Evolutionary conservation across 768 basidiomycete genomes (phyloP).

Genomic region (Scleroderma citrinum): DNA sequence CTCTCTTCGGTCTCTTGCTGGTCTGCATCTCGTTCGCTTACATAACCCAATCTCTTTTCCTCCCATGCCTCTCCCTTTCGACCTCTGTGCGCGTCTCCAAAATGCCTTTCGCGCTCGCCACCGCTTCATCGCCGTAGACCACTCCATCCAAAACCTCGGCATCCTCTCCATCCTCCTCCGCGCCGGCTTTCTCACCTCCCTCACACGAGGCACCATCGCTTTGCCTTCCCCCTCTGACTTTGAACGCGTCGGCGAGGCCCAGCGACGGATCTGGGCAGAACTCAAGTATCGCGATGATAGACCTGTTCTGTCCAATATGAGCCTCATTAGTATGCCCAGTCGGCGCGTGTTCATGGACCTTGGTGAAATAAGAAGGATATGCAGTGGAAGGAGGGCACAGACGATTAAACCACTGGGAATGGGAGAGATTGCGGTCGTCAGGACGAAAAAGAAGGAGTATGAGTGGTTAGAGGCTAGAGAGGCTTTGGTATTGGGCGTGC

Average conservation of each 20-base stretch:
- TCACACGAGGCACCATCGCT: slow-evolving; percentile 73
- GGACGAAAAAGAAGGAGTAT: slow-evolving; percentile 61
- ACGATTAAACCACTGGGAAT: slow-evolving; percentile 79
- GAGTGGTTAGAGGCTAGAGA: slow-evolving; percentile 93
- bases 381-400: slow-evolving; percentile 77
- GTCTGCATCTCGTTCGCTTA: neutral
- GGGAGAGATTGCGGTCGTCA: slow-evolving; percentile 89
- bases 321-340: slow-evolving; percentile 79
- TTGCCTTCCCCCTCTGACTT: slow-evolving; percentile 64
- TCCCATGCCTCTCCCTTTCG: slow-evolving; percentile 59
- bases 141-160: slow-evolving; percentile 85
- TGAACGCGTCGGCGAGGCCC: slow-evolving; percentile 47
- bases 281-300: slow-evolving; percentile 91
- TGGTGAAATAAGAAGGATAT: slow-evolving; percentile 69
- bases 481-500: slow-evolving; percentile 68
- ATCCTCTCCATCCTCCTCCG: slow-evolving; percentile 91
- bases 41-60: neutral
- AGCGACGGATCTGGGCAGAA: slow-evolving; percentile 86
- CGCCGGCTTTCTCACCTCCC: slow-evolving; percentile 76
- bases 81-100: slow-evolving; percentile 86
- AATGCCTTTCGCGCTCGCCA: slow-evolving; percentile 91
- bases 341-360: slow-evolving; percentile 71
- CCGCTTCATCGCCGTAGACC: slow-evolving; percentile 66
- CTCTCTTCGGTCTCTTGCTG: slow-evolving; percentile 32
- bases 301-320: slow-evolving; percentile 76